Evolutionary conservation across 129 eudicot species (phyloP).

Genomic region (Flaveria sonorensis): DNA sequence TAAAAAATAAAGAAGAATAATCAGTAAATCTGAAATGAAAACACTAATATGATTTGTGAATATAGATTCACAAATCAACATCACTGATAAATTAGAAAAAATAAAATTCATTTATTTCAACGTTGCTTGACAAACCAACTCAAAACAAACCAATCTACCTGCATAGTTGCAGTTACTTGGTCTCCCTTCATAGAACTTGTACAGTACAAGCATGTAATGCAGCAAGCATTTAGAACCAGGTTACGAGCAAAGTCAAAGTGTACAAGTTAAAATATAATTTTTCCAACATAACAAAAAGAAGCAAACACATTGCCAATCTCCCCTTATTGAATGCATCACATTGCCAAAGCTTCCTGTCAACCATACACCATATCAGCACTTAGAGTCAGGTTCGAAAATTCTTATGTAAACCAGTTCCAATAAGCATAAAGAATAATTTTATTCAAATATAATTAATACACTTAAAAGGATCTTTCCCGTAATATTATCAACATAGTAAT

Average conservation of each 20-base stretch:
- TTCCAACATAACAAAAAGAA: slow-evolving; percentile 3
- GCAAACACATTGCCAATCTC: not conserved
- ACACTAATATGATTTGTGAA: too few relatives aligned
- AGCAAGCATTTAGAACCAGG: not conserved
- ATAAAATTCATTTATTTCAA: too few relatives aligned
- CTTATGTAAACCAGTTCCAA: too few relatives aligned
- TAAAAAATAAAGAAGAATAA: too few relatives aligned
- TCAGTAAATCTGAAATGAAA: too few relatives aligned
- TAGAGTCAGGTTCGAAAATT: not conserved
- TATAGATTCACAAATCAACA: too few relatives aligned
- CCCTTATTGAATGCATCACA: not conserved
- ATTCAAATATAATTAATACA: too few relatives aligned
- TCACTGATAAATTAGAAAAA: too few relatives aligned
- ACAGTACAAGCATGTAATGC: not conserved
- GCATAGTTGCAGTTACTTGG: too few relatives aligned
- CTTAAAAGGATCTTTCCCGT: too few relatives aligned
- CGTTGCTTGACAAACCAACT: too few relatives aligned
- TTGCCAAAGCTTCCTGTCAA: slow-evolving; percentile 9
- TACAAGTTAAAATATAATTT: not conserved
- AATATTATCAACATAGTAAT: not conserved
- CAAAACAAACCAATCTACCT: too few relatives aligned
- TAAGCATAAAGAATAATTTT: not conserved
- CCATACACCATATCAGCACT: not conserved
- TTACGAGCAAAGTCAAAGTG: not conserved
- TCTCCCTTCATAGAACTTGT: not conserved